Evolutionary conservation across 1,284 basidiomycete species (phyloP), one percentile per base, ranked within the genome.

Genomic region (Ganoderma boninense): DNA sequence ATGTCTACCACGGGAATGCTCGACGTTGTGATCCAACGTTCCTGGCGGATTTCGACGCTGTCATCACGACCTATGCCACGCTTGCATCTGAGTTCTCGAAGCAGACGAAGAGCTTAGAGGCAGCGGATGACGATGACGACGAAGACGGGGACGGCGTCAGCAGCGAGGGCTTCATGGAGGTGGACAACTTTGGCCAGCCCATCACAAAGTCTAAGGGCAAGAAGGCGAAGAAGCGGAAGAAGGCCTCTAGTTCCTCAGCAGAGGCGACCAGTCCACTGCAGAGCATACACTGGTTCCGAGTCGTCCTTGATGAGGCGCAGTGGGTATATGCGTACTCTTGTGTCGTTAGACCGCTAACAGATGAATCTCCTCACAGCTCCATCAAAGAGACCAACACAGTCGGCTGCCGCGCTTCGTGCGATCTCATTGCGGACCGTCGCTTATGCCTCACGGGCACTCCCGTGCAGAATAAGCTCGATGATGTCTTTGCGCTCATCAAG

Each of bases 291-390:
- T 99, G 98, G 98, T 99, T 98, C 83, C 88, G 98, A 69, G 93
- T 99, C 35, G 97, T 99, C 13, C 89, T 99, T 13, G 98, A 99
- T 80, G 98, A 99, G 83, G 98, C 98, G 43, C 97, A 99, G 96
- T 97, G 82, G 84, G 95, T 86, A 35, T 61, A 52, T 68, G 67
- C 20, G 8, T 38, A 18, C 20, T 14, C 23, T 32, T 29, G 20
- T 67, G 62, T 67, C 46, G 65, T 65, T 56, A 35, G 59, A 26
- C 26, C 43, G 44, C 71, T 40, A 11, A 10, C 35, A 60, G 29
- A 44, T 35, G 16, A 43, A 62, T 23, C 60, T 59, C 23, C 3
- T 40, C 69, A n/a, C 74, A 98, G 96, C 79, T 97, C 92, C 72
- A 99, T 99, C 85, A 99, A 99, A 82, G 97, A 99, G 82, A 92